Percentiles rank a stretch among this genome's conserved stretches.
Conservation (phyloP, 257 asterid species). For the Agastache rugosa region DNA sequence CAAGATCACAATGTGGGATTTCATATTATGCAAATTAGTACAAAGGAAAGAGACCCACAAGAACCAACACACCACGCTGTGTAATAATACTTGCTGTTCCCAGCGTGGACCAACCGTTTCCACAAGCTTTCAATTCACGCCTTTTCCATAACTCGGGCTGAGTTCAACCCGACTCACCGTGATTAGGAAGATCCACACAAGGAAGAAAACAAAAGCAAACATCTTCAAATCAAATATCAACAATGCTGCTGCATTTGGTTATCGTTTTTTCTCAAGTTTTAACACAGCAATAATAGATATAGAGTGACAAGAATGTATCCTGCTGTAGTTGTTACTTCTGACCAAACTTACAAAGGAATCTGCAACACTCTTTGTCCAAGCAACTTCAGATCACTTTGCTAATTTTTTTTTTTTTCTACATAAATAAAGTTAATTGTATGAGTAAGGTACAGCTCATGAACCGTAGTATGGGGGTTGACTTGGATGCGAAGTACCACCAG, state of each 20-base stretch:
- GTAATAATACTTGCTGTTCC: slow-evolving; percentile 22
- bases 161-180: not conserved
- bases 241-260: not conserved
- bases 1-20: not conserved
- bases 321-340: slow-evolving; percentile 16
- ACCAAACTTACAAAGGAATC: slow-evolving; percentile 15
- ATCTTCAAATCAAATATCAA: slow-evolving; percentile 1
- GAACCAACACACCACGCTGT: slow-evolving; percentile 27
- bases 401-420: not conserved
- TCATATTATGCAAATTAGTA: not conserved
- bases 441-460: slow-evolving; percentile 37
- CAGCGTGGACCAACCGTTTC: slow-evolving; percentile 9
- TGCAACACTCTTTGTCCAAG: not conserved
- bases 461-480: slow-evolving; percentile 51
- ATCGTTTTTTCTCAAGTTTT: not conserved
- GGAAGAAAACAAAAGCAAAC: slow-evolving; percentile 2
- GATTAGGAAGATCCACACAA: not conserved
- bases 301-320: slow-evolving; percentile 5
- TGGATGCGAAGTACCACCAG: slow-evolving; percentile 47
- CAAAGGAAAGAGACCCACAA: slow-evolving; percentile 13
- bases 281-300: not conserved
- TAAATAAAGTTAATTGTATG: not conserved
- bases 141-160: not conserved
- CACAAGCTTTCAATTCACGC: slow-evolving; percentile 3
- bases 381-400: slow-evolving; percentile 8